phyloP scores from a whole-genome alignment of 148 eudicot genomes.

The Hydrangea macrophylla region DNA sequence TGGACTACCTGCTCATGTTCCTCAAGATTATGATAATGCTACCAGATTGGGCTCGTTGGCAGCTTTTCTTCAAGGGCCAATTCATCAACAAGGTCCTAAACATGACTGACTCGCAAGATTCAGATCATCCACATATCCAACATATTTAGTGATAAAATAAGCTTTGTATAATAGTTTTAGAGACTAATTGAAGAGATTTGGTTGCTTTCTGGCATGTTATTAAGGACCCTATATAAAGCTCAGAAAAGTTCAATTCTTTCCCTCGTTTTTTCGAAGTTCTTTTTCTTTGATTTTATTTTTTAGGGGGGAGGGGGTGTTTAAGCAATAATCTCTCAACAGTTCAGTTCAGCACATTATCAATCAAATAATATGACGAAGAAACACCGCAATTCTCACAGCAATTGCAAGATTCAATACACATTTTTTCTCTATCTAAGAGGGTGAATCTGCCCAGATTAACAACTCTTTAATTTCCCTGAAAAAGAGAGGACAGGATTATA shows the following conservation, averaged over 20 bases:
- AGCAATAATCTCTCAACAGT: no score
- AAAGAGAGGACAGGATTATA: background rate
- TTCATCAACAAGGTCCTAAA: background rate
- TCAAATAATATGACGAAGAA: background rate
- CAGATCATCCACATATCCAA: background rate
- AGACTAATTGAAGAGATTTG: background rate
- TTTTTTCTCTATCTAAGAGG: no score
- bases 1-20: conserved; percentile 65
- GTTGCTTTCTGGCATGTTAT: no score
- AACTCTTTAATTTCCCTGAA: background rate
- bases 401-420: no score
- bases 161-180: background rate
- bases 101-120: background rate
- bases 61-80: background rate
- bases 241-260: background rate
- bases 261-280: no score
- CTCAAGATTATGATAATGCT: conserved; percentile 60
- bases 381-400: background rate
- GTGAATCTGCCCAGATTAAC: background rate
- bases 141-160: background rate
- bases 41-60: conserved; percentile 41
- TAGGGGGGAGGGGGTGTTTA: no score
- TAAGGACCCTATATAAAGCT: no score
- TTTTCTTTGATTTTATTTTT: no score
- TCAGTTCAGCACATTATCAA: no score